Evolutionary conservation across 331 rosid species (phyloP).

Genomic region (Rhamnella rubrinervis): DNA sequence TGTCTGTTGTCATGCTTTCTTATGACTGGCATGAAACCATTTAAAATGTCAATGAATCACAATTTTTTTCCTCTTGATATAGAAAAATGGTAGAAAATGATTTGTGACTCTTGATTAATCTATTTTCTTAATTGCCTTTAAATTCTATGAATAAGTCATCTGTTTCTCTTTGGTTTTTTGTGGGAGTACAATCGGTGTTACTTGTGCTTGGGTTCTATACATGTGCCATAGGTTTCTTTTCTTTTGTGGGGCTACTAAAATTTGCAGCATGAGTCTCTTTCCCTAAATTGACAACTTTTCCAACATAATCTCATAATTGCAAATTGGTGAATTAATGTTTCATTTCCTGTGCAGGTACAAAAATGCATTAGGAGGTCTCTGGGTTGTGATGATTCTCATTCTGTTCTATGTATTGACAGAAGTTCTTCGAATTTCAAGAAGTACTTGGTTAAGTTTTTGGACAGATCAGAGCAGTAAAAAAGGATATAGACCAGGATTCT

Average conservation of each 20-base stretch:
- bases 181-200: too few species aligned
- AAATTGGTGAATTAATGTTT: conserved; percentile 3
- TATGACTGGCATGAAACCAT: too few species aligned
- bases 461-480: conserved; percentile 55
- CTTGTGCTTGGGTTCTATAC: too few species aligned
- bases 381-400: conserved; percentile 69
- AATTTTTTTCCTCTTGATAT: too few species aligned
- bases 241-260: not conserved
- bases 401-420: conserved; percentile 62
- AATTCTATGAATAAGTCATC: too few species aligned
- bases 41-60: too few species aligned
- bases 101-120: too few species aligned
- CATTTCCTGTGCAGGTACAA: conserved; percentile 52
- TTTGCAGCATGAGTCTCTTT: conserved; percentile 1
- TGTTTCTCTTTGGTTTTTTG: too few species aligned
- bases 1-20: too few species aligned
- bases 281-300: not conserved
- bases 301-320: not conserved
- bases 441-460: conserved; percentile 90
- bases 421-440: conserved; percentile 74
- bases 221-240: too few species aligned
- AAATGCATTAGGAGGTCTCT: conserved; percentile 77
- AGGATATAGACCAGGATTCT: conserved; percentile 56
- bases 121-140: too few species aligned
- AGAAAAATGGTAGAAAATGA: too few species aligned